Conservation (phyloP, 768 basidiomycete genomes). For the Pleurotus platypus region DNA sequence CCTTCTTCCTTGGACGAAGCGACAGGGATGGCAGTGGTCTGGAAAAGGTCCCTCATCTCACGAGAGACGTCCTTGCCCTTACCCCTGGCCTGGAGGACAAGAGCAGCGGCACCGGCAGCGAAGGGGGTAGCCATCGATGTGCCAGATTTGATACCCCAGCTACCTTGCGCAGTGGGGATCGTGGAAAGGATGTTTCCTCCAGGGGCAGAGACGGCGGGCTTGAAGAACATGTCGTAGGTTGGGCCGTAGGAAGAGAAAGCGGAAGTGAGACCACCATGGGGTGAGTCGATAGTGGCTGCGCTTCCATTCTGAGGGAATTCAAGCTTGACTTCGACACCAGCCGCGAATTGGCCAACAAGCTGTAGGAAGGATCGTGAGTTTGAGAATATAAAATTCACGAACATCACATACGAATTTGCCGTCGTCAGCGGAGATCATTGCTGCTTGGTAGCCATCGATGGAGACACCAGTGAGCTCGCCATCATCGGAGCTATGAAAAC, state of each 20-base stretch:
- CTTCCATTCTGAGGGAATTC: constrained; percentile 46
- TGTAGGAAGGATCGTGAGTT: constrained; percentile 15
- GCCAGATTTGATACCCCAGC: constrained; percentile 36
- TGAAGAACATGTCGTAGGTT: constrained; percentile 56
- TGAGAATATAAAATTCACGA: background rate
- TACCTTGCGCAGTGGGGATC: constrained; percentile 35
- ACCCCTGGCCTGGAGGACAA: constrained; percentile 37
- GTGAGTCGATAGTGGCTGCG: constrained; percentile 39
- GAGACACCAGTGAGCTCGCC: constrained; percentile 38
- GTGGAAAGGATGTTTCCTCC: constrained; percentile 51
- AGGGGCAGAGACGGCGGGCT: constrained; percentile 49
- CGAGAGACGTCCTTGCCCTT: constrained; percentile 23
- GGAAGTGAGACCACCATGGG: constrained; percentile 57
- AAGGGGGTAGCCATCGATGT: constrained; percentile 47
- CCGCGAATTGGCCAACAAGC: constrained; percentile 48
- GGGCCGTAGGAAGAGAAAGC: constrained; percentile 56
- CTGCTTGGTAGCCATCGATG: constrained; percentile 44
- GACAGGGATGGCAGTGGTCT: constrained; percentile 43
- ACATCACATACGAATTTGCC: constrained; percentile 45
- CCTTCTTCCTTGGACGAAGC: constrained; percentile 42
- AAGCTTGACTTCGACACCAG: constrained; percentile 37
- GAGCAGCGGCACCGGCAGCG: constrained; percentile 41
- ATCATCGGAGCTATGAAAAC: constrained; percentile 28
- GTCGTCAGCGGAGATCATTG: constrained; percentile 51
- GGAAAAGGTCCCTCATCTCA: constrained; percentile 30